Base-by-base conservation (phyloP, 306 rosid species). In the Biancaea sappan region DNA sequence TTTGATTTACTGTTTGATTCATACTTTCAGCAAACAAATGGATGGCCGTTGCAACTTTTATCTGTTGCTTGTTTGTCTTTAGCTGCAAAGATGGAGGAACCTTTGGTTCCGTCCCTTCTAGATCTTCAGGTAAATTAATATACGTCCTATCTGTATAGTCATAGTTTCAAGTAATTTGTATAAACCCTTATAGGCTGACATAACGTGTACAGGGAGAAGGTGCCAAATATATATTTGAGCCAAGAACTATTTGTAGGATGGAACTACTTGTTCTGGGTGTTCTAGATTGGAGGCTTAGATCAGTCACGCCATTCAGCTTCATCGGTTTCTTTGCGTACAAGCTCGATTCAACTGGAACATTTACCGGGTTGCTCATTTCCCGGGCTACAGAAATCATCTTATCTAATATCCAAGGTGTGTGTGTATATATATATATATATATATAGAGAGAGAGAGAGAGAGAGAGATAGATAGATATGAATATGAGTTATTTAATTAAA, bases 51-150 rank as follows among this genome's bases (percentile, higher is more conserved):
- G 90, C 99, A 95, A 82, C 96, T 92, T 66, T 78, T 95, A 62
- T 83, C 97, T 53, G 96, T 90, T 79, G 91, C 99, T 73, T 95
- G 98, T 77, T 83, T 95, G 85, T 95, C 99, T 18, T 80, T 95
- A 70, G 99, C 99, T 21, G 99, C 98, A 15, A 95, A 95, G 81
- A 92, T 95, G 99, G 99, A 95, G 89, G 99, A 95, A 83, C 90
- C 87, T 75, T 77, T 92, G 8, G 96, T 92, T 87, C 99, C 99
- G 15, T 77, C 98, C 50, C 87, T 92, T 58, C 74, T 92, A 87
- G 98, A 88, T 84, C 84, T 95, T 78, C 99, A 95, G 99, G 99
- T 95, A 81, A 35, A 37, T 62, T 62, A 10, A 24, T 32, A 32
- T 24, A 11, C 34, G 8, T 67, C 59, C 19, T 34, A n/a, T 60